Evolutionary conservation across 2,329 filamentous ascomycete genomes (phyloP).

Genomic region (Xylaria multiplex): DNA sequence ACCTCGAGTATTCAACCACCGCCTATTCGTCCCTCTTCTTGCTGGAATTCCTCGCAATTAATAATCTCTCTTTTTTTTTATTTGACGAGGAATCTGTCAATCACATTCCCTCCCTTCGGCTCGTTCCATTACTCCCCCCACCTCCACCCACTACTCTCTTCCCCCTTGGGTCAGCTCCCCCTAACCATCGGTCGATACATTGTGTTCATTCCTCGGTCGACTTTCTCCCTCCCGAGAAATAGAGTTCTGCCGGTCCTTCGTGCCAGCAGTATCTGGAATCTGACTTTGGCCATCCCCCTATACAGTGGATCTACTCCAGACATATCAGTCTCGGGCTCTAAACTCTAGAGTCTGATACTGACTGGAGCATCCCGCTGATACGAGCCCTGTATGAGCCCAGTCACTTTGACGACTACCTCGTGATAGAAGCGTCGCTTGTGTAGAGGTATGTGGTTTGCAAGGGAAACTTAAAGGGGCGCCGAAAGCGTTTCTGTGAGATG

Average conservation of each 20-base stretch:
- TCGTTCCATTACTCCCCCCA: conserved; percentile 31
- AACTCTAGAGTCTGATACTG: conserved; percentile 48
- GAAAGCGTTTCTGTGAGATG: not conserved
- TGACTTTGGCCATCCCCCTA: conserved; percentile 49
- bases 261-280: conserved; percentile 49
- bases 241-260: conserved; percentile 44
- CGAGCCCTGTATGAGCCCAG: conserved; percentile 51
- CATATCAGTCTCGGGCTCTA: conserved; percentile 49
- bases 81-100: conserved; percentile 44
- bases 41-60: conserved; percentile 49
- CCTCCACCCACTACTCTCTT: conserved; percentile 16
- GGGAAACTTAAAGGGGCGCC: not conserved
- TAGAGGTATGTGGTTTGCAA: conserved; percentile 47
- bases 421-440: conserved; percentile 49
- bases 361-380: conserved; percentile 47
- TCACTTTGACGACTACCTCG: conserved; percentile 43
- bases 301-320: conserved; percentile 48
- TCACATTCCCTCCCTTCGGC: conserved; percentile 44
- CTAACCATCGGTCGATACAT: conserved; percentile 33
- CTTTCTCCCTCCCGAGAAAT: conserved; percentile 38
- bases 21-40: conserved; percentile 36
- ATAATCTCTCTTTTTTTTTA: conserved; percentile 35
- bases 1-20: conserved; percentile 36
- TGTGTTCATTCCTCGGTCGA: conserved; percentile 47
- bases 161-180: conserved; percentile 32